A percentile compares a stretch with the other conserved stretches of the same genome.
These are phyloP conservation scores for Gymnopus androsaceus DNA, from an alignment of 1,284 basidiomycete genomes.

Conservation along the genomic window DNA sequence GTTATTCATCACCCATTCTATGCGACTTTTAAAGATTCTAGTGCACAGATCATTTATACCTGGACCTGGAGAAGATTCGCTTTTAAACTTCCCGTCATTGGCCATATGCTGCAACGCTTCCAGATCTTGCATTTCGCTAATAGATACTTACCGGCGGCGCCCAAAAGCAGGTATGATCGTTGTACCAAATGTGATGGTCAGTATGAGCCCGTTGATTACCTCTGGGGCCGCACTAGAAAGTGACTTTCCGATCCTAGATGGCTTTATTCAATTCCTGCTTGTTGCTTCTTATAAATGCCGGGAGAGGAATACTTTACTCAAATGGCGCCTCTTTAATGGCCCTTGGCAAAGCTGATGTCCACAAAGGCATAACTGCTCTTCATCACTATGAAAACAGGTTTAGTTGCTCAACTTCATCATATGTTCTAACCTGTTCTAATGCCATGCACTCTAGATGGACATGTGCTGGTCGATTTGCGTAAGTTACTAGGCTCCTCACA, in stretches of 20 bases:
- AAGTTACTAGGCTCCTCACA: neutral
- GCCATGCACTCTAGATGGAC: constrained; percentile 5
- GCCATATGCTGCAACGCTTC: constrained; percentile 9
- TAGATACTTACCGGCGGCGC: neutral
- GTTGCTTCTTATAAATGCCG: neutral
- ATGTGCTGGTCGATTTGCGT: neutral
- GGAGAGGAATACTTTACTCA: neutral
- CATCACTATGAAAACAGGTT: constrained; percentile 2
- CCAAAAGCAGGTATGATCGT: neutral
- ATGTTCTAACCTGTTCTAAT: neutral
- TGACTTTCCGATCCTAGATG: neutral
- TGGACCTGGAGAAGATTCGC: neutral
- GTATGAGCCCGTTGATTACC: neutral
- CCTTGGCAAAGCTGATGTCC: neutral
- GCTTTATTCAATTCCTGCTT: neutral
- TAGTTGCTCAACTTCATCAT: neutral
- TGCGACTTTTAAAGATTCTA: constrained; percentile 25
- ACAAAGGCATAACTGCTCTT: neutral
- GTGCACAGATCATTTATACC: constrained; percentile 7
- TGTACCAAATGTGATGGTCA: constrained; percentile 7
- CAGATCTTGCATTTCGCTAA: neutral
- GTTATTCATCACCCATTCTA: neutral
- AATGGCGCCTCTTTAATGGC: neutral
- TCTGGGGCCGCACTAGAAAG: constrained; percentile 12
- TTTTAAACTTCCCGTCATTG: neutral